Evolutionary conservation across 768 basidiomycete genomes (phyloP).

Genomic region (Pholiota conissans): DNA sequence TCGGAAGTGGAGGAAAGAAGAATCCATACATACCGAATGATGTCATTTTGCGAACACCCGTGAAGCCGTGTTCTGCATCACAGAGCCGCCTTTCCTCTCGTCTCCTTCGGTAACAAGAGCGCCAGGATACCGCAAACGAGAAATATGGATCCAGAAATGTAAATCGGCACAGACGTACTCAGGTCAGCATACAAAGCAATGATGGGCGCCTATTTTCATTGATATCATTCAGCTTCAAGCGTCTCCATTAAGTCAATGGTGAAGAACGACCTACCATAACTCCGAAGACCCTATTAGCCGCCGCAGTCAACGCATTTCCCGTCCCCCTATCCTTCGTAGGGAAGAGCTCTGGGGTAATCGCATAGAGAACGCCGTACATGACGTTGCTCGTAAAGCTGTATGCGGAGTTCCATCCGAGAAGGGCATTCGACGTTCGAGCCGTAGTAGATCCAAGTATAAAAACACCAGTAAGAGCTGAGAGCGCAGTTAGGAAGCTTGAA

Average conservation of each 20-base stretch:
- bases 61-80: too few species aligned
- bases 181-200: slow-evolving; percentile 70
- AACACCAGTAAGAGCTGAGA: slow-evolving; percentile 65
- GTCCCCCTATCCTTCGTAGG: slow-evolving; percentile 75
- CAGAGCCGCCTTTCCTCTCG: neutral
- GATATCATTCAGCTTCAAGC: too few species aligned
- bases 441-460: slow-evolving; percentile 79
- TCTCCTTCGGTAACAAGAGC: slow-evolving; percentile 64
- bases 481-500: too few species aligned
- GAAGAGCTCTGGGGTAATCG: slow-evolving; percentile 69
- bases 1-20: too few species aligned
- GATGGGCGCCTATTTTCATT: slow-evolving; percentile 52
- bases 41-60: too few species aligned
- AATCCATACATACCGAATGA: too few species aligned
- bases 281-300: slow-evolving; percentile 69
- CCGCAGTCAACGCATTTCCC: slow-evolving; percentile 65
- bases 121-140: slow-evolving; percentile 59
- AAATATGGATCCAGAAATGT: slow-evolving; percentile 65
- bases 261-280: slow-evolving; percentile 54
- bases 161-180: slow-evolving; percentile 65
- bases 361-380: slow-evolving; percentile 78
- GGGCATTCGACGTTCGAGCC: slow-evolving; percentile 62
- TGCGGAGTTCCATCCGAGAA: slow-evolving; percentile 82
- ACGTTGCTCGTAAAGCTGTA: slow-evolving; percentile 61
- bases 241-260: neutral